Evolutionary conservation across 2,329 filamentous ascomycete species (phyloP).

Genomic region (Atkinsonella texensis): DNA sequence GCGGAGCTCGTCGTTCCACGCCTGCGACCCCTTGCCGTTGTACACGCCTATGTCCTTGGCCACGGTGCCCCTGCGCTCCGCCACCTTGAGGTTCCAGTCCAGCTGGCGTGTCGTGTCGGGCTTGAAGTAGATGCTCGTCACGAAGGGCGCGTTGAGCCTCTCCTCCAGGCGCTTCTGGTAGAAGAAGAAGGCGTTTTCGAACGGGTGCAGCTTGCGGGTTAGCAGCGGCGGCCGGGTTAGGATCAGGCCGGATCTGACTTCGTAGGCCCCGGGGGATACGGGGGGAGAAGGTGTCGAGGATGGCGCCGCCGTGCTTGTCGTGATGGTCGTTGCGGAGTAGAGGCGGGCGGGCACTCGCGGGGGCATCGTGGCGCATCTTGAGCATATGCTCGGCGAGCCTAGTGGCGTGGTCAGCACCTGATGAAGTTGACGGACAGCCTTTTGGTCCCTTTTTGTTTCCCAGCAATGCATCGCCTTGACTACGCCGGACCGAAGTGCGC

Average conservation of each 20-base stretch:
- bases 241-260: constrained; percentile 56
- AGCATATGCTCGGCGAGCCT: constrained; percentile 23
- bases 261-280: constrained; percentile 23
- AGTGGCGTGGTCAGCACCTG: neutral
- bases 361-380: constrained; percentile 24
- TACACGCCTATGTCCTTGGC: constrained; percentile 80
- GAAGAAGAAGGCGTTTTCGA: constrained; percentile 89
- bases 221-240: constrained; percentile 81
- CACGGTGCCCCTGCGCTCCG: constrained; percentile 58
- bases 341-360: constrained; percentile 18
- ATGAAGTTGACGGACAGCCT: neutral
- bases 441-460: no score
- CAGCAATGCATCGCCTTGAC: no score
- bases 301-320: constrained; percentile 10
- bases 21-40: constrained; percentile 53
- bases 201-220: constrained; percentile 70
- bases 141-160: constrained; percentile 76
- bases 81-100: constrained; percentile 82
- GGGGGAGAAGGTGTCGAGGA: constrained; percentile 10
- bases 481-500: no score
- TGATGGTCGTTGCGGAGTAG: constrained; percentile 22
- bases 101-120: constrained; percentile 70
- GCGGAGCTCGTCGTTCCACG: constrained; percentile 86
- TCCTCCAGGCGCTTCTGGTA: constrained; percentile 97
- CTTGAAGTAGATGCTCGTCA: constrained; percentile 90